Evolutionary conservation across 106 monocot species (phyloP).

Genomic region (Phalaenopsis aphrodite): DNA sequence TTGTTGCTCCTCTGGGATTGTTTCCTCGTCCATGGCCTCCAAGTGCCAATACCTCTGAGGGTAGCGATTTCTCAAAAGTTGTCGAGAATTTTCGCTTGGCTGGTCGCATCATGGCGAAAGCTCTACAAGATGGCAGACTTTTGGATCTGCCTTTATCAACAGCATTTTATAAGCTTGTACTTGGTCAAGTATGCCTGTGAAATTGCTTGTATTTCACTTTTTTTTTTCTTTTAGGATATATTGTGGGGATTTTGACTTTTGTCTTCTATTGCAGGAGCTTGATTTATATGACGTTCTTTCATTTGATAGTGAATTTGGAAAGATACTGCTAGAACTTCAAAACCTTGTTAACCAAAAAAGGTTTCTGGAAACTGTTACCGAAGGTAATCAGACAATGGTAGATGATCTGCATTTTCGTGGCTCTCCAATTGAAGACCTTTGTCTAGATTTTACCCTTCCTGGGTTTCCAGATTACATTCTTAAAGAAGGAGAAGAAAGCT

Average conservation of each 20-base stretch:
- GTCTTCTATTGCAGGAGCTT: conserved; percentile 49
- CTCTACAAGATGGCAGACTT: conserved; percentile 90
- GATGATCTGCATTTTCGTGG: conserved; percentile 65
- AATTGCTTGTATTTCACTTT: not conserved
- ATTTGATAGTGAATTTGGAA: conserved; percentile 89
- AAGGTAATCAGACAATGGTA: conserved; percentile 25
- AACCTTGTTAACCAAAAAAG: conserved; percentile 59
- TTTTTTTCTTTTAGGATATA: not conserved
- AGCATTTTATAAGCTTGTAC: conserved; percentile 80
- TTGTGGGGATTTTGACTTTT: not conserved
- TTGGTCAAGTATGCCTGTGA: conserved; percentile 67
- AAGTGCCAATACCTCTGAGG: conserved; percentile 50
- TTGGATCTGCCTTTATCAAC: conserved; percentile 72
- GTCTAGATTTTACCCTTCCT: conserved; percentile 88
- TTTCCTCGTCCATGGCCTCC: conserved; percentile 91
- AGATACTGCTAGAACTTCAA: conserved; percentile 87
- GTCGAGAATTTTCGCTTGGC: conserved; percentile 79
- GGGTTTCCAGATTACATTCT: conserved; percentile 86
- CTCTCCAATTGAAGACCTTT: conserved; percentile 66
- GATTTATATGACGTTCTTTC: conserved; percentile 85
- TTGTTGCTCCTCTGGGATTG: conserved; percentile 76
- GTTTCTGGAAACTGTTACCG: conserved; percentile 32
- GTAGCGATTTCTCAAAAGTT: conserved; percentile 63
- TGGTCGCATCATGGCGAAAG: conserved; percentile 89
- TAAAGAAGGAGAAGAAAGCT: conserved; percentile 60